phyloP scores from a whole-genome alignment of 2,329 filamentous ascomycete species.

The Huntiella moniliformis region DNA sequence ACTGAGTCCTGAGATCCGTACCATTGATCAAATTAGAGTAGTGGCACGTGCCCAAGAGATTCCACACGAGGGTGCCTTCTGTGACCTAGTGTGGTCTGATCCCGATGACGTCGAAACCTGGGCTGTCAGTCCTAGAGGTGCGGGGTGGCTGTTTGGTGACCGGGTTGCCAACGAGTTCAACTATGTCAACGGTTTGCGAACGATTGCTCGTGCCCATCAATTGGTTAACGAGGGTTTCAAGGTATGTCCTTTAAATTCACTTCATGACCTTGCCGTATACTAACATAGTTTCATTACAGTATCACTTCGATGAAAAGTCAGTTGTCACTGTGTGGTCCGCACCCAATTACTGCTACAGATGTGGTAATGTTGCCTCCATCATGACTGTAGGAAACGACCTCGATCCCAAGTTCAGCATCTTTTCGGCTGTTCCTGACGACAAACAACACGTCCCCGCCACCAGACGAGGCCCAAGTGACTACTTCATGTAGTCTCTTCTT shows the following conservation, averaged over 20 bases:
- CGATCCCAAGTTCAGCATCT: constrained; percentile 81
- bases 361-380: constrained; percentile 91
- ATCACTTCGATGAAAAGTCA: constrained; percentile 86
- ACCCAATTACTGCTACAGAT: constrained; percentile 87
- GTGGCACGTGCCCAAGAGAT: constrained; percentile 96
- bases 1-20: constrained; percentile 76
- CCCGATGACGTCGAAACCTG: constrained; percentile 96
- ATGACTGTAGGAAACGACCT: constrained; percentile 79
- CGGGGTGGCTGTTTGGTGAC: constrained; percentile 94
- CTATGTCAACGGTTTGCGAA: constrained; percentile 86
- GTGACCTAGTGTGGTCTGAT: constrained; percentile 94
- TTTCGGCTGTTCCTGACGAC: constrained; percentile 74
- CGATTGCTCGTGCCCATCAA: constrained; percentile 94
- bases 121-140: constrained; percentile 79
- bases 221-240: constrained; percentile 97
- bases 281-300: constrained; percentile 27
- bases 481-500: constrained; percentile 38
- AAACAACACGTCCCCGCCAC: constrained; percentile 61
- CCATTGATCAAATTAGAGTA: constrained; percentile 96
- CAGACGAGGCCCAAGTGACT: constrained; percentile 47
- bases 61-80: constrained; percentile 95
- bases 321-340: constrained; percentile 98
- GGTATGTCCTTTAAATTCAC: constrained; percentile 26
- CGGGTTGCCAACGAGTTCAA: constrained; percentile 97
- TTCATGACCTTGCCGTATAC: background rate